A percentile compares a stretch with the other conserved stretches of the same genome.
These are phyloP conservation scores for Fusarium anthophilum DNA, from an alignment of 2,329 filamentous ascomycete genomes.

Conservation along the genomic window DNA sequence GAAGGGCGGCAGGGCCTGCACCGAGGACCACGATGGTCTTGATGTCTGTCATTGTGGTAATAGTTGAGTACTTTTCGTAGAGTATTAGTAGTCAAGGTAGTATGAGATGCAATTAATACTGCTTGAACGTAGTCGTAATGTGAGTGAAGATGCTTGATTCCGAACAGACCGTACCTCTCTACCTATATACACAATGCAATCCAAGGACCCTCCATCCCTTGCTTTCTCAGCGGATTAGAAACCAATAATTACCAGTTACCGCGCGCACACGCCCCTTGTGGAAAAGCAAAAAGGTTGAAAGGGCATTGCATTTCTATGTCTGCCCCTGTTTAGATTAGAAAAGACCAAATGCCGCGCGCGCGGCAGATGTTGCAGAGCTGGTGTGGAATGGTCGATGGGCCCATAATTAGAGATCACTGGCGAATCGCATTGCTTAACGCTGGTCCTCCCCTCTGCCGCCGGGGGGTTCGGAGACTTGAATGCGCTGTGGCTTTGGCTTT, in stretches of 20 bases:
- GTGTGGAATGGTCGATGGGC: neutral
- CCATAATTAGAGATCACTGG: neutral
- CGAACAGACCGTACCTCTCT: neutral
- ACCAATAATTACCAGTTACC: neutral
- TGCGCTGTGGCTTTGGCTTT: neutral
- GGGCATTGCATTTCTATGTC: neutral
- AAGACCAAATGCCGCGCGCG: conserved; percentile 1
- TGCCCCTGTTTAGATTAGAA: neutral
- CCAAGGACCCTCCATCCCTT: neutral
- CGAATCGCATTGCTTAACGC: conserved; percentile 7
- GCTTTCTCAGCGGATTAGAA: conserved; percentile 10
- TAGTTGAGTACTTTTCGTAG: neutral
- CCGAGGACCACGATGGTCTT: conserved; percentile 61
- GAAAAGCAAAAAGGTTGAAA: neutral
- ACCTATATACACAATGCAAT: conserved; percentile 9
- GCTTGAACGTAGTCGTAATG: neutral
- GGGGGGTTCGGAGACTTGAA: neutral
- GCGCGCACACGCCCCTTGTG: neutral
- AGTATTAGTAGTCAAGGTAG: neutral
- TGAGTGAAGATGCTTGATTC: neutral
- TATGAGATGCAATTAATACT: neutral
- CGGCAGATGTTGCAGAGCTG: neutral
- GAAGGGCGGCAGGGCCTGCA: conserved; percentile 57
- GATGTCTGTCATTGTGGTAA: conserved; percentile 31
- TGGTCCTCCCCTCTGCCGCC: neutral